These are phyloP conservation scores for Setomelanomma holmii DNA, from an alignment of 2,329 filamentous ascomycete genomes.

Conservation along the genomic window DNA sequence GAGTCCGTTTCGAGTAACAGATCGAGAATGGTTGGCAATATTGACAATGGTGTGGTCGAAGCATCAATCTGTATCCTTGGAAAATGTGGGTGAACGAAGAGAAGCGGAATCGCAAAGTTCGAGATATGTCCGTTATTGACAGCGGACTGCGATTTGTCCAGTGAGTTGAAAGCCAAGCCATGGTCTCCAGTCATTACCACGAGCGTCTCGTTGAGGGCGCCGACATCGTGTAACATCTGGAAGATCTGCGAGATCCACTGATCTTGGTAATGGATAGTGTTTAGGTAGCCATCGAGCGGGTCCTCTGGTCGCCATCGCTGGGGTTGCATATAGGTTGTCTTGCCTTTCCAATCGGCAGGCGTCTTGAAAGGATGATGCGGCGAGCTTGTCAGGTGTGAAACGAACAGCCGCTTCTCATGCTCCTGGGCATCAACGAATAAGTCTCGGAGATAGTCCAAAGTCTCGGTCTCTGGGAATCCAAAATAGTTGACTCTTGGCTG, in stretches of 20 bases:
- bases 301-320: conserved; percentile 22
- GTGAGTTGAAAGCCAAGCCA: conserved; percentile 18
- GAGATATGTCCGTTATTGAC: conserved; percentile 23
- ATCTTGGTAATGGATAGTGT: conserved; percentile 25
- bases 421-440: conserved; percentile 18
- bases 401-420: conserved; percentile 16
- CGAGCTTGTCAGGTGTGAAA: conserved; percentile 23
- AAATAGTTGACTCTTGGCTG: conserved; percentile 24
- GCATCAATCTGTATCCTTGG: conserved; percentile 19
- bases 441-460: conserved; percentile 21
- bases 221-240: conserved; percentile 22
- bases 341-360: conserved; percentile 16
- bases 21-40: conserved; percentile 23
- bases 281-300: conserved; percentile 20
- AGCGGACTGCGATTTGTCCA: conserved; percentile 22
- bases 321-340: conserved; percentile 11
- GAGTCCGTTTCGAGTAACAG: conserved; percentile 18
- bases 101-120: conserved; percentile 22
- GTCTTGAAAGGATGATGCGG: conserved; percentile 24
- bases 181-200: conserved; percentile 25
- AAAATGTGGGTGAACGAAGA: conserved; percentile 22
- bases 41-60: conserved; percentile 21
- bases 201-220: conserved; percentile 20
- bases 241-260: conserved; percentile 24
- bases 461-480: conserved; percentile 22